Evolutionary conservation across 169 alveolate species (phyloP).

Genomic region (Plasmodium gonderi): DNA sequence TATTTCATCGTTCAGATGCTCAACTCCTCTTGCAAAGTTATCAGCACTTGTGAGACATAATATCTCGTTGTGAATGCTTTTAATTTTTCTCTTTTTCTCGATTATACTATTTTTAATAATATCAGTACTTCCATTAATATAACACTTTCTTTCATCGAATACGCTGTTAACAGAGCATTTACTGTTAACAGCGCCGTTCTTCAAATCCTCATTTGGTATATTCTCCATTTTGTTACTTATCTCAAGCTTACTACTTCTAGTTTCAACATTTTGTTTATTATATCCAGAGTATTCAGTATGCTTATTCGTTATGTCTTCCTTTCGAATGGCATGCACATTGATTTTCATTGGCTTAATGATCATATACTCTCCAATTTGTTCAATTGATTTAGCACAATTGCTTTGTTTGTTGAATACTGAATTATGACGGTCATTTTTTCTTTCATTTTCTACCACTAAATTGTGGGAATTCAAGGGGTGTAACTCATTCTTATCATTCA

Average conservation of each 20-base stretch:
- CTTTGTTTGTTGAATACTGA: not conserved
- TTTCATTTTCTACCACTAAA: not conserved
- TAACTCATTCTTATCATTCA: not conserved
- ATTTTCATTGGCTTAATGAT: not conserved
- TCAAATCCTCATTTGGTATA: not conserved
- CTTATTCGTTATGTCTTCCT: constrained; percentile 7
- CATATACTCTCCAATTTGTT: not conserved
- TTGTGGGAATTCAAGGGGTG: not conserved
- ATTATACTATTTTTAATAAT: constrained; percentile 22
- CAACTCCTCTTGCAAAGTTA: not conserved
- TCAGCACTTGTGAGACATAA: constrained; percentile 35
- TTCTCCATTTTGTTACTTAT: not conserved
- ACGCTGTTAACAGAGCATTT: not conserved
- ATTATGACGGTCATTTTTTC: not conserved
- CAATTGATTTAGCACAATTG: not conserved
- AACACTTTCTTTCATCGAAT: not conserved
- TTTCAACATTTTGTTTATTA: not conserved
- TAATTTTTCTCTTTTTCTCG: constrained; percentile 44
- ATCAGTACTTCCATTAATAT: not conserved
- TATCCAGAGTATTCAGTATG: not conserved
- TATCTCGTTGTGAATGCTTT: constrained; percentile 61
- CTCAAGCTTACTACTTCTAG: not conserved
- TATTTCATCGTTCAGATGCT: not conserved
- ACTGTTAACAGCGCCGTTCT: not conserved
- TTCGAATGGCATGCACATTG: not conserved